These are phyloP conservation scores for Dianthus caryophyllus DNA, from an alignment of 148 eudicot species.

Conservation along the genomic window DNA sequence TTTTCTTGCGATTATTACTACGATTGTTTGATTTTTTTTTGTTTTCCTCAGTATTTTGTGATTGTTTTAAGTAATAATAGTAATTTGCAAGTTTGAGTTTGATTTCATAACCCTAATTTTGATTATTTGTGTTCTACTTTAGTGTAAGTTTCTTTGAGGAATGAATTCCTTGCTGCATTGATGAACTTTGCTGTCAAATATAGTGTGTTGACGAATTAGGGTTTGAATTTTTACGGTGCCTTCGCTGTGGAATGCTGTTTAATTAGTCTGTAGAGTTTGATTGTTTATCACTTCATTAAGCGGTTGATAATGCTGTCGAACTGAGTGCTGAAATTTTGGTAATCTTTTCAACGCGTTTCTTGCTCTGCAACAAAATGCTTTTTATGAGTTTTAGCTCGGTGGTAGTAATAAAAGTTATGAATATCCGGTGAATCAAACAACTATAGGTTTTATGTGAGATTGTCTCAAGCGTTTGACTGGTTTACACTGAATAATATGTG, in stretches of 20 bases:
- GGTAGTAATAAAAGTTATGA: neutral
- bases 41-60: too few relatives aligned
- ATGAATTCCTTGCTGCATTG: neutral
- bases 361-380: too few relatives aligned
- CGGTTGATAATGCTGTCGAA: too few relatives aligned
- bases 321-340: too few relatives aligned
- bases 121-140: neutral
- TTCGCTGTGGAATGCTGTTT: neutral
- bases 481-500: too few relatives aligned
- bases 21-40: neutral
- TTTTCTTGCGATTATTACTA: neutral
- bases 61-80: too few relatives aligned
- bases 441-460: too few relatives aligned
- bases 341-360: too few relatives aligned
- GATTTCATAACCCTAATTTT: neutral
- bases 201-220: neutral
- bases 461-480: too few relatives aligned
- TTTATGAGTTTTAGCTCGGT: neutral
- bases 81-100: too few relatives aligned
- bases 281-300: too few relatives aligned
- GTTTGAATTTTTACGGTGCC: neutral
- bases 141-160: too few relatives aligned
- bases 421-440: neutral
- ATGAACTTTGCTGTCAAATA: neutral
- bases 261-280: neutral